Evolutionary conservation across 1,139 yeast species (phyloP), one percentile per base, ranked within the genome.

Genomic region (Debaryomyces subglobosus): DNA sequence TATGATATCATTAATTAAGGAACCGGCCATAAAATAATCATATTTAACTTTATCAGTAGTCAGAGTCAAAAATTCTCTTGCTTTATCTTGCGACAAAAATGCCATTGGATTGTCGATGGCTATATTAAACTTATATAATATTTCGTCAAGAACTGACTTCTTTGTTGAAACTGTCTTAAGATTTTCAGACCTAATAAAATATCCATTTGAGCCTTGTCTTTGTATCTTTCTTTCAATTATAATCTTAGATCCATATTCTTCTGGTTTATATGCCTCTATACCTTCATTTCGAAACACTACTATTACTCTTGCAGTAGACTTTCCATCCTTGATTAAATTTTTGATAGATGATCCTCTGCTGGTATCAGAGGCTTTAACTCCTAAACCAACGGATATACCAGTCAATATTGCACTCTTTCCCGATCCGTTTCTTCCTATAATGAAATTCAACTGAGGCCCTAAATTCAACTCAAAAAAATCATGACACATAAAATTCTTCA

Each of bases 351-450:
- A 73, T 4, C 96, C 98, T 64, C 99, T 79, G 59, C 87, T 87
- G 0, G 99, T 94, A 48, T 85, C 91, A n/a, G 85, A 77, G 0
- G 98, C 97, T 59, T 86, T 88, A 1, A 96, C 96, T n/a, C 99
- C 99, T 8, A 94, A 71, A 5, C 97, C 96, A 10, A 91, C 86
- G 2, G 95, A 84, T 5, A 95, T 84, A 1, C 97, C 98, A 0
- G 98, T 92, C 52, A 95, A 71, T 27, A 95, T 79, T 1, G 99
- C 97, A 65, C 95, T 85, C 62, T 95, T 95, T 29, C 99, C 99
- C 30, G 96, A 86, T 2, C 99, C 99, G 61, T 95, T 95, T 54
- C 89, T 81, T 10, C 99, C 99, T 33, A 91, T 89, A 49, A 95
- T 89, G 61, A 95, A 90, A 65, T 94, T 95, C 54, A 94, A 77